Evolutionary conservation across 371 early-diverging fungal species (phyloP).

Genomic region (Syncephalastrum monosporum): DNA sequence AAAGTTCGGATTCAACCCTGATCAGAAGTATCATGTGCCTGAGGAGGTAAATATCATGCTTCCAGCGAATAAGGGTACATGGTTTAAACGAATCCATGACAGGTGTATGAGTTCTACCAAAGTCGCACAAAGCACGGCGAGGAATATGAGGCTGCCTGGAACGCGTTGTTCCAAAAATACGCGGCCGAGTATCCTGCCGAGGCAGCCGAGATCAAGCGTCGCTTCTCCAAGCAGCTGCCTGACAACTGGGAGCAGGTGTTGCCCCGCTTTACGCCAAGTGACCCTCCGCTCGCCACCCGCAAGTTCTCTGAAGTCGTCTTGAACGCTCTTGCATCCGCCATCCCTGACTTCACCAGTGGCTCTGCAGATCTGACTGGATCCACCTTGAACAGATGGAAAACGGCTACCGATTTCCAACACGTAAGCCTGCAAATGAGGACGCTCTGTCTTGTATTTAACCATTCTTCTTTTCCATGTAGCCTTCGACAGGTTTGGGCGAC

Average conservation of each 20-base stretch:
- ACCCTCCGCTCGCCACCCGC: conserved; percentile 78
- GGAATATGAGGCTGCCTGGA: conserved; percentile 71
- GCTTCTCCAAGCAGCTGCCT: conserved; percentile 68
- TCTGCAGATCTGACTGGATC: conserved; percentile 96
- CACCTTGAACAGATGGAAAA: conserved; percentile 89
- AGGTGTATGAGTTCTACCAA: conserved; percentile 62
- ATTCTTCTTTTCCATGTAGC: conserved; percentile 5
- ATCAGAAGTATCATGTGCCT: conserved; percentile 69
- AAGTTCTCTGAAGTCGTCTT: conserved; percentile 79
- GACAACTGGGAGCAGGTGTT: conserved; percentile 63
- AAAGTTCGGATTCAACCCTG: conserved; percentile 76
- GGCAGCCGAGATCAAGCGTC: conserved; percentile 73
- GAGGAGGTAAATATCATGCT: conserved; percentile 7
- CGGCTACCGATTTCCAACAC: conserved; percentile 84
- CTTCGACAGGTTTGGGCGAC: conserved; percentile 66
- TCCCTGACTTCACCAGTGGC: conserved; percentile 90
- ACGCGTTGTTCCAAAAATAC: conserved; percentile 62
- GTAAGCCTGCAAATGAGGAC: conserved; percentile 16
- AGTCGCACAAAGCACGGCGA: conserved; percentile 51
- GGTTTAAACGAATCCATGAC: background rate
- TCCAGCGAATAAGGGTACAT: background rate
- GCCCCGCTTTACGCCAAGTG: conserved; percentile 73
- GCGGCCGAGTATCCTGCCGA: conserved; percentile 51
- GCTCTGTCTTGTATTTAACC: too few species aligned
- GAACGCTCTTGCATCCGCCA: conserved; percentile 67